Base-by-base conservation (phyloP, 1,284 basidiomycete genomes). In the Ceratobasidium sp. region DNA sequence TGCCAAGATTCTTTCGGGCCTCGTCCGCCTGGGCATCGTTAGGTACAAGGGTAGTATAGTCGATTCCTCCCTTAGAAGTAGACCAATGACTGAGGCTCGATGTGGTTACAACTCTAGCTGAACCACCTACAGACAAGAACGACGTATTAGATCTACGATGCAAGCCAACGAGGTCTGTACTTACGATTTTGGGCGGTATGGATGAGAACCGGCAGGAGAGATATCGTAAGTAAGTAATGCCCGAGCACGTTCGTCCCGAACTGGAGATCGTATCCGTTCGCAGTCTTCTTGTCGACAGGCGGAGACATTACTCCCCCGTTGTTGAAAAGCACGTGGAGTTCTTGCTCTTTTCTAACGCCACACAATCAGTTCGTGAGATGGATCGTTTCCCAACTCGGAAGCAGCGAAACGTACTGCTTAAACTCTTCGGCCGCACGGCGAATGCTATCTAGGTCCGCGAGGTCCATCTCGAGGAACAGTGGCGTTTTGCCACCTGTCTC, bases 191-290 rank as follows among this genome's bases (percentile, higher is more conserved):
- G 36, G 19, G 75, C 60, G 6, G 62, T 75, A 19, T 57, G 53
- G 1, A 75, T 31, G 15, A 90, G 84, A 0, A 83, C 79, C 0
- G 89, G 88, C 14, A 90, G 79, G 59, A 91, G 86, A 15, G 85
- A 81, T 31, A 82, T 81, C 15, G 88, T 87, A 48, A 90, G 82
- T 64, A 85, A 85, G 77, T 85, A 87, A 80, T 85, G 87, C 78
- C 86, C 86, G 33, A 90, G 80, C 41, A 86, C 84, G 79, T 91
- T 91, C 8, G 88, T 89, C 1, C 89, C 90, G 73, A 89, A 89
- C 78, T 89, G 89, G 4, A 89, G 79, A 53, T 89, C 86, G 76
- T 86, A 87, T 4, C 87, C 88, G 73, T 91, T 86, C 29, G 81
- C 81, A 0, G 89, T 89, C 48, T 85, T 75, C 69, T 81, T 75